Evolutionary conservation across 108 stramenopile genomes (phyloP), one percentile per base, ranked within the genome.

Genomic region (Fistulifera pelliculosa): DNA sequence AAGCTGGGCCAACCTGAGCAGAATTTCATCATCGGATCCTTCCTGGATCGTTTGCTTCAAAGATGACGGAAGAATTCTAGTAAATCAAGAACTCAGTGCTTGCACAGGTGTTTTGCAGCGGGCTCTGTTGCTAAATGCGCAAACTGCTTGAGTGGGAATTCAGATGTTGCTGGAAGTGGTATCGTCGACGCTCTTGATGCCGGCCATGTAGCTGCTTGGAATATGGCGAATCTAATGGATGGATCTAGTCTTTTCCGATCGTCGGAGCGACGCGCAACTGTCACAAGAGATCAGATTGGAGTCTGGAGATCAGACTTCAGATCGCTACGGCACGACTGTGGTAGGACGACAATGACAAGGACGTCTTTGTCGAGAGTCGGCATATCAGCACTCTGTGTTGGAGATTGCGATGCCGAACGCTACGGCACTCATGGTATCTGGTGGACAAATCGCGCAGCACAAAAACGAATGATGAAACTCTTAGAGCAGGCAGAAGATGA

Each of bases 91-190:
- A 57, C 74, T 87, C 14, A 45, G 53, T 47, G 90, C 77, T 12
- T 84, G 85, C 18, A 77, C 80, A 1, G 58, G 65, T 10, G 64
- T 92, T 92, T 71, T 54, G 85, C 86, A 17, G 90, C 90, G 21
- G 90, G 90, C 26, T 76, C 81, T 14, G 85, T 83, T 2, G 86
- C 90, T 27, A 79, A 76, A 52, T 85, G 71, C 69, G 83, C 85
- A 18, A 83, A 83, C 65, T 45, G 61, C 1, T 42, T 55, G 14
- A 87, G 81, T 15, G 90, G 90, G 7, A 62, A 76, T 27, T 74
- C 90, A 0, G 61, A 65, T 44, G 73, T 92, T 19, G 85, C 90
- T 8, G 90, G 90, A 40, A 84, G 76, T 26, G 77, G 73, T 31
- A 58, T 57, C 1, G 48, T 73, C 11, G 80, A 79, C 70, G 72